Conservation (phyloP, 1,284 basidiomycete genomes). For the Sporisorium sorghi region DNA sequence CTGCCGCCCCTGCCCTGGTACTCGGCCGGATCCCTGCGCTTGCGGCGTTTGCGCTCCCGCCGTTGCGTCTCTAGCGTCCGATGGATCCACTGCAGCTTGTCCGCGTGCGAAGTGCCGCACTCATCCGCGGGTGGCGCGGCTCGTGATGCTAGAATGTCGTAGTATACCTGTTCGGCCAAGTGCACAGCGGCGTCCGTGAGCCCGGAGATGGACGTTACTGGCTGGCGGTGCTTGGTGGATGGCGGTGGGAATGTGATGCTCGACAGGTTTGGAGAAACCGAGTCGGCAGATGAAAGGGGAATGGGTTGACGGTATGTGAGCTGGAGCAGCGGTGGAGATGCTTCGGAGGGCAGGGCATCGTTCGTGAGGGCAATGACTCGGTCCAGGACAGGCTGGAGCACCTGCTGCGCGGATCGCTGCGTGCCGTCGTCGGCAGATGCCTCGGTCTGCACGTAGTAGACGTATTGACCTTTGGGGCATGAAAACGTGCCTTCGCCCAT, state of each 20-base stretch:
- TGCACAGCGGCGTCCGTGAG: constrained; percentile 35
- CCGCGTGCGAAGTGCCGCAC: constrained; percentile 8
- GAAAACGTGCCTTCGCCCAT: constrained; percentile 87
- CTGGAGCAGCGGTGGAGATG: constrained; percentile 25
- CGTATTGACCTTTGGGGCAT: constrained; percentile 76
- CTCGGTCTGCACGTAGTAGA: constrained; percentile 50
- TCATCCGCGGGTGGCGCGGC: not conserved
- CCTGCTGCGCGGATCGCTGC: constrained; percentile 8
- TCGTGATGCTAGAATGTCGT: constrained; percentile 67
- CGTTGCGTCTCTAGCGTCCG: constrained; percentile 75
- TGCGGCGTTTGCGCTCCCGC: constrained; percentile 72
- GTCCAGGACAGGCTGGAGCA: constrained; percentile 29
- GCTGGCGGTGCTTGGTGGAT: not conserved
- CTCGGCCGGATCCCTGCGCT: constrained; percentile 45
- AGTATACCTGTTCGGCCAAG: constrained; percentile 46
- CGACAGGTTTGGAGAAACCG: constrained; percentile 2
- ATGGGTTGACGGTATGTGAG: constrained; percentile 35
- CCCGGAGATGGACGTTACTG: constrained; percentile 31
- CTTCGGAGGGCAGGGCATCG: not conserved
- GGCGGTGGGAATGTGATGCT: constrained; percentile 34
- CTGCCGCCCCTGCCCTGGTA: constrained; percentile 57
- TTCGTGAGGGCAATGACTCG: constrained; percentile 16
- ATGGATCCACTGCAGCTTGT: constrained; percentile 71
- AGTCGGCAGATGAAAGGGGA: not conserved
- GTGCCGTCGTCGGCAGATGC: constrained; percentile 1